Base-by-base conservation (phyloP, 2,329 filamentous ascomycete genomes). In the Trichoderma koningii region DNA sequence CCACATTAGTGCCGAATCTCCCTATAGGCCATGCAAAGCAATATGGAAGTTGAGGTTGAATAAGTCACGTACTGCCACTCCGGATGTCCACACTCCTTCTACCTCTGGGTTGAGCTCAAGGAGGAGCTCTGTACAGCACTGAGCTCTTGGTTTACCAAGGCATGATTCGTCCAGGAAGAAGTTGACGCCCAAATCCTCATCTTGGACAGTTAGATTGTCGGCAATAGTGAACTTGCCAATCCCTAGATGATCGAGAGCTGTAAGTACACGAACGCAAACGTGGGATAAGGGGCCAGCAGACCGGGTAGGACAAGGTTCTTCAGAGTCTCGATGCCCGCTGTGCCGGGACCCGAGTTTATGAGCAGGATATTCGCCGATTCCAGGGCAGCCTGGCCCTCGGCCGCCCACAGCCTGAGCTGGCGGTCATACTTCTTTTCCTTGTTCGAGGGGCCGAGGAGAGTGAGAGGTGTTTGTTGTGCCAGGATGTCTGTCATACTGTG, bases 231-330 rank as follows among this genome's bases (percentile, higher is more conserved):
- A 99, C 28, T 87, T 86, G 9, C 95, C 96, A 71, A 98, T 90
- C 3, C 93, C 89, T 89, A 53, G 10, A 15, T 14, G 23, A 15
- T 23, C 15, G 15, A 14, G 23, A 50, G 12, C 47, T 26, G 15
- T 52, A 17, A 51, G 41, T 44, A 12, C 12, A 45, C 23, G 12
- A 6, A 21, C 0, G 45, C 28, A 65, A 15, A 5, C 30, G n/a
- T 23, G 30, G 41, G 21, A 12, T 3, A 38, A 15, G 34, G 15
- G 34, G 63, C 14, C 45, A 47, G 70, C 76, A 63, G 76, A 87
- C 88, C 92, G 65, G 95, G 95, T 9, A 99, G 81, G 3, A 99
- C 91, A n/a, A 99, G 86, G 74, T 99, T 99, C 83, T 99, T 99
- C 67, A 99, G 84, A 0, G 93, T 89, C 77, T 99, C 95, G 14